Conservation (phyloP, 2,329 filamentous ascomycete genomes). For the Pleomassaria siparia region DNA sequence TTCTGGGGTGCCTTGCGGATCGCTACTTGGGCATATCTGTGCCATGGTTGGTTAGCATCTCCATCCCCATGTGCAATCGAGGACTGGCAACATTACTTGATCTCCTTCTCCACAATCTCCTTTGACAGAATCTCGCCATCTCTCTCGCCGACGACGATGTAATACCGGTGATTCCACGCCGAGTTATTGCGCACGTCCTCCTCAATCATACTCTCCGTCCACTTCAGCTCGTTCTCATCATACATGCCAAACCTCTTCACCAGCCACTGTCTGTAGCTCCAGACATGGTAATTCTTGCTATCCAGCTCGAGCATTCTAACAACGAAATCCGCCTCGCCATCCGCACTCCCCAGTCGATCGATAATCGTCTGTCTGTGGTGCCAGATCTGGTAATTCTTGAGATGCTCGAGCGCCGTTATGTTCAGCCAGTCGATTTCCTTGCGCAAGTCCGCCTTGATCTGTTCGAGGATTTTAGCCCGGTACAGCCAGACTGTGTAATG, state of each 20-base stretch:
- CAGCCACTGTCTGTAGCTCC: slow-evolving; percentile 86
- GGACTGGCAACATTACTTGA: slow-evolving; percentile 56
- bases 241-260: slow-evolving; percentile 63
- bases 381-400: slow-evolving; percentile 99
- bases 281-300: slow-evolving; percentile 98
- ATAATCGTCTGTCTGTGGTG: slow-evolving; percentile 63
- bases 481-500: slow-evolving; percentile 99
- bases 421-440: slow-evolving; percentile 87
- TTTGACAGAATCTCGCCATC: slow-evolving; percentile 45
- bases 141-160: slow-evolving; percentile 73
- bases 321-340: slow-evolving; percentile 74
- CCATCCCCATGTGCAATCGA: background rate
- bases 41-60: slow-evolving; percentile 26
- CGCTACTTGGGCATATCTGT: slow-evolving; percentile 63
- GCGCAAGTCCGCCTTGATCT: slow-evolving; percentile 64
- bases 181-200: slow-evolving; percentile 92
- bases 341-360: slow-evolving; percentile 59
- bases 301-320: slow-evolving; percentile 79
- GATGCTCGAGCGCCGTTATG: slow-evolving; percentile 74
- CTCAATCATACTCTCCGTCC: slow-evolving; percentile 71
- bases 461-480: slow-evolving; percentile 75
- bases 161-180: slow-evolving; percentile 97
- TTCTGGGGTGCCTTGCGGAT: slow-evolving; percentile 86
- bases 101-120: slow-evolving; percentile 70
- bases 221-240: slow-evolving; percentile 64